These are phyloP conservation scores for Termitomyces sp. DNA, from an alignment of 768 basidiomycete species.

Conservation along the genomic window DNA sequence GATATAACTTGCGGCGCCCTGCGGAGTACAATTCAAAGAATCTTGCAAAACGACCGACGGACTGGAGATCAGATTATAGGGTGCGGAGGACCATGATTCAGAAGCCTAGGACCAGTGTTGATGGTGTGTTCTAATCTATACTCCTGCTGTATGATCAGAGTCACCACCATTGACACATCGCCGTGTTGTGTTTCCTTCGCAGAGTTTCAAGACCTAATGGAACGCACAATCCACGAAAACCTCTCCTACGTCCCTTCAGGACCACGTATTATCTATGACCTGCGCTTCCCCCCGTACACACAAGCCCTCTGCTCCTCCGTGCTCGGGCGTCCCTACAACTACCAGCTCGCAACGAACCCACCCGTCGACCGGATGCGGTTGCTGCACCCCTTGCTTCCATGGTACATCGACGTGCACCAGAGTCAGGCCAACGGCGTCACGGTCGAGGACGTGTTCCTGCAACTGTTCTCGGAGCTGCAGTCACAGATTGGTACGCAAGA, in stretches of 20 bases:
- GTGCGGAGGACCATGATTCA: not conserved
- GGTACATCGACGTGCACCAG: not conserved
- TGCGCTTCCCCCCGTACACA: not conserved
- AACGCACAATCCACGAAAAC: not conserved
- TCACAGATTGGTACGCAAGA: conserved; percentile 41
- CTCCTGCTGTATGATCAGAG: not conserved
- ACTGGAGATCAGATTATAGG: not conserved
- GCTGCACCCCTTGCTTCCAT: not conserved
- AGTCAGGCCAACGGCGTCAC: not conserved
- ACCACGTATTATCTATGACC: not conserved
- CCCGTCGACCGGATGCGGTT: conserved; percentile 21
- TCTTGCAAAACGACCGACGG: not conserved
- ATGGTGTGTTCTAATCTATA: not conserved
- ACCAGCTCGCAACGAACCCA: conserved; percentile 42
- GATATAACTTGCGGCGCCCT: not conserved
- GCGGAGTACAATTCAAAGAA: not conserved
- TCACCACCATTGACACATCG: not conserved
- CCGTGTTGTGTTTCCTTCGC: too few species aligned
- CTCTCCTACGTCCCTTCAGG: not conserved
- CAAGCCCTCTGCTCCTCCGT: not conserved
- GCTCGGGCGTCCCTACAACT: conserved; percentile 20
- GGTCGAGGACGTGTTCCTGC: not conserved
- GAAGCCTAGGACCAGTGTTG: not conserved
- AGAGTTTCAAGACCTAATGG: not conserved
- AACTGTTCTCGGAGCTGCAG: not conserved